phyloP scores from a whole-genome alignment of 1,284 basidiomycete species.

The Rhodotorula glutinis region DNA sequence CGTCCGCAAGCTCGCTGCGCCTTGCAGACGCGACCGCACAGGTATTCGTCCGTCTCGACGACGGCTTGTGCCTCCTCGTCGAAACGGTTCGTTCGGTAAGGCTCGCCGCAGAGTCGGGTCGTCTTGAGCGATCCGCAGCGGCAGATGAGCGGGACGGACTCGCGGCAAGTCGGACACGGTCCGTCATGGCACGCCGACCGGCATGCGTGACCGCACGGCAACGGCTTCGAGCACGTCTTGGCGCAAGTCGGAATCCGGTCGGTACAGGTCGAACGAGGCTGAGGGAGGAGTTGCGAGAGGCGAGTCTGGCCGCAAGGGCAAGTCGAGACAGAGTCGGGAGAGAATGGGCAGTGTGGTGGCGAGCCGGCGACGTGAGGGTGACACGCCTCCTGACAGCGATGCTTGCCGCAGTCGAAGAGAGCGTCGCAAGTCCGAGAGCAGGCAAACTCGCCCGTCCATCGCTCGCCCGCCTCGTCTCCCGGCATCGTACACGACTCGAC shows the following conservation, averaged over 20 bases:
- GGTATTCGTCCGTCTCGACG: constrained; percentile 55
- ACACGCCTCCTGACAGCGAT: constrained; percentile 55
- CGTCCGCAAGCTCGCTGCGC: constrained; percentile 59
- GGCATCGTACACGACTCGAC: constrained; percentile 30
- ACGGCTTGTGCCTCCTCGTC: constrained; percentile 23
- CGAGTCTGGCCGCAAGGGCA: constrained; percentile 76
- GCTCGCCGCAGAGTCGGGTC: constrained; percentile 28
- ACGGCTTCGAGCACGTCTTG: constrained; percentile 55
- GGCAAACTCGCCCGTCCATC: constrained; percentile 67
- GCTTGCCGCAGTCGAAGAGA: constrained; percentile 64
- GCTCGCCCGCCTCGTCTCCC: constrained; percentile 36
- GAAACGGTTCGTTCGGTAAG: constrained; percentile 11
- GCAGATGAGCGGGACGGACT: constrained; percentile 40
- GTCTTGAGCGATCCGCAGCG: constrained; percentile 41
- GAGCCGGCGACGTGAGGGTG: constrained; percentile 63
- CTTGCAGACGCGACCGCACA: constrained; percentile 72
- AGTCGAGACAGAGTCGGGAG: constrained; percentile 63
- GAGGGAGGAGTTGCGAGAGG: constrained; percentile 51
- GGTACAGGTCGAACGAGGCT: constrained; percentile 61
- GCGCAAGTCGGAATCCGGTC: constrained; percentile 75
- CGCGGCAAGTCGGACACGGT: constrained; percentile 57
- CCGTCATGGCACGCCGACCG: constrained; percentile 55
- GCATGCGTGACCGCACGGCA: constrained; percentile 66
- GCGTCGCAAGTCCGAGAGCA: constrained; percentile 61
- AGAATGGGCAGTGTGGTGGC: constrained; percentile 66